Percentiles rank a stretch among this genome's conserved stretches.
Evolutionary conservation across 768 basidiomycete species (phyloP).

Genomic region (Leucosporidium scottii): DNA sequence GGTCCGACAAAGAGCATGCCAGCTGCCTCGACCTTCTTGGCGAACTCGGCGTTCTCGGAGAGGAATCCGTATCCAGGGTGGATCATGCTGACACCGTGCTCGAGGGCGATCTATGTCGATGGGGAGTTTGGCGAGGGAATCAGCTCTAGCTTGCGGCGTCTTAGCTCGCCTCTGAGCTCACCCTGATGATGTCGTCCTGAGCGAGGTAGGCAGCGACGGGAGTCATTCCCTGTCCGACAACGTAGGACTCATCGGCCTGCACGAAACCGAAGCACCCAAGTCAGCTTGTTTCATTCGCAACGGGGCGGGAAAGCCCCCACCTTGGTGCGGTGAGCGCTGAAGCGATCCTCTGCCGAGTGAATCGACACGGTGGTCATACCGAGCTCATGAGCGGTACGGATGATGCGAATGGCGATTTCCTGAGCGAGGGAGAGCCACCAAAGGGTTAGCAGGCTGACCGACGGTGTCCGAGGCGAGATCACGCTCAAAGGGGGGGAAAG

Average conservation of each 20-base stretch:
- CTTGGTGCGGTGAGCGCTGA: slow-evolving; percentile 97
- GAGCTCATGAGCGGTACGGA: slow-evolving; percentile 81
- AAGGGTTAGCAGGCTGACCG: neutral
- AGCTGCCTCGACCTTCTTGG: slow-evolving; percentile 95
- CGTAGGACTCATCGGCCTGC: slow-evolving; percentile 96
- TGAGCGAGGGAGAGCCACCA: slow-evolving; percentile 4
- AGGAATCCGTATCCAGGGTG: slow-evolving; percentile 67
- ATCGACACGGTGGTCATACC: slow-evolving; percentile 99
- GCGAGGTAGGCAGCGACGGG: slow-evolving; percentile 96
- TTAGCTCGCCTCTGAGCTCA: slow-evolving; percentile 35
- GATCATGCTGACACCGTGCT: slow-evolving; percentile 99
- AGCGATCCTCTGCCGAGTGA: slow-evolving; percentile 92
- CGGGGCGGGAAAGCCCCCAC: too few relatives aligned
- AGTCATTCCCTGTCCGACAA: slow-evolving; percentile 91
- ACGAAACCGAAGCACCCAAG: neutral
- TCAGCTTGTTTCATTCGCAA: too few relatives aligned
- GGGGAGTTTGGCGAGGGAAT: neutral
- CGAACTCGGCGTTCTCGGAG: slow-evolving; percentile 92
- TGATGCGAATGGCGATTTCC: slow-evolving; percentile 98
- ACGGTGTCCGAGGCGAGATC: neutral
- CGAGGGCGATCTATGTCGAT: slow-evolving; percentile 47
- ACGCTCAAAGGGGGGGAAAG: neutral
- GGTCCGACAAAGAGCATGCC: slow-evolving; percentile 97
- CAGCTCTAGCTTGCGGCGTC: neutral
- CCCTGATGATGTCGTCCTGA: slow-evolving; percentile 89